phyloP scores from a whole-genome alignment of 495 filamentous ascomycete species.

The Penicillium riverlandense region DNA sequence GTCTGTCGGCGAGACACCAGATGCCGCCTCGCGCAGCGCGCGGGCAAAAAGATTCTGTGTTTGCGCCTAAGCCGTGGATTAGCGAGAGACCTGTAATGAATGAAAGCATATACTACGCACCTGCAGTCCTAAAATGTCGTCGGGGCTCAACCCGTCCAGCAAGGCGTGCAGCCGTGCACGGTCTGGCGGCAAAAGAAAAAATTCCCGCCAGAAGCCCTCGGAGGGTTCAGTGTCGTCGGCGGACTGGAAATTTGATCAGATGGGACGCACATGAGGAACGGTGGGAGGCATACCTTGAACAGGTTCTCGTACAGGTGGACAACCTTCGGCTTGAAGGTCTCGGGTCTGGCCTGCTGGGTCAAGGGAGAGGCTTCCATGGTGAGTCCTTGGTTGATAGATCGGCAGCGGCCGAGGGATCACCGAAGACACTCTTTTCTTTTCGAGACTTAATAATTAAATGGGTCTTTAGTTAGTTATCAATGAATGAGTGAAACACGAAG shows the following conservation, averaged over 20 bases:
- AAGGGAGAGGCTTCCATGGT: slow-evolving; percentile 87
- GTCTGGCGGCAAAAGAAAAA: slow-evolving; percentile 84
- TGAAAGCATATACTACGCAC: slow-evolving; percentile 24
- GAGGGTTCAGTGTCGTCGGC: slow-evolving; percentile 57
- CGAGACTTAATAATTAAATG: not conserved
- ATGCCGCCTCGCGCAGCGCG: slow-evolving; percentile 62
- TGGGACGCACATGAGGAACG: slow-evolving; percentile 2
- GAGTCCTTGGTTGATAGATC: slow-evolving; percentile 6
- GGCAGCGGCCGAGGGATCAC: slow-evolving; percentile 4
- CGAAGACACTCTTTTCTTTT: not conserved
- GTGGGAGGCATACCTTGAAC: slow-evolving; percentile 58
- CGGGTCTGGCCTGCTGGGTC: slow-evolving; percentile 86
- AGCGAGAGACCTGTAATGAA: not conserved
- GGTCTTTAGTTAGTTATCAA: not conserved
- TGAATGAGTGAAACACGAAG: not conserved
- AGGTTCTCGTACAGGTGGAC: slow-evolving; percentile 81
- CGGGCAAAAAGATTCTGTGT: slow-evolving; percentile 72
- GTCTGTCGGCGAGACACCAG: slow-evolving; percentile 53
- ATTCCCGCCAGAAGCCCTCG: slow-evolving; percentile 93
- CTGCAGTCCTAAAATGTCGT: slow-evolving; percentile 69
- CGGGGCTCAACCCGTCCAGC: slow-evolving; percentile 58
- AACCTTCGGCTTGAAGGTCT: slow-evolving; percentile 88
- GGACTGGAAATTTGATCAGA: slow-evolving; percentile 7
- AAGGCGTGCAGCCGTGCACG: slow-evolving; percentile 54
- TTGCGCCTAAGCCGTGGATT: slow-evolving; percentile 41